Evolutionary conservation across 768 basidiomycete species (phyloP).

Genomic region (Mycena vitilis): DNA sequence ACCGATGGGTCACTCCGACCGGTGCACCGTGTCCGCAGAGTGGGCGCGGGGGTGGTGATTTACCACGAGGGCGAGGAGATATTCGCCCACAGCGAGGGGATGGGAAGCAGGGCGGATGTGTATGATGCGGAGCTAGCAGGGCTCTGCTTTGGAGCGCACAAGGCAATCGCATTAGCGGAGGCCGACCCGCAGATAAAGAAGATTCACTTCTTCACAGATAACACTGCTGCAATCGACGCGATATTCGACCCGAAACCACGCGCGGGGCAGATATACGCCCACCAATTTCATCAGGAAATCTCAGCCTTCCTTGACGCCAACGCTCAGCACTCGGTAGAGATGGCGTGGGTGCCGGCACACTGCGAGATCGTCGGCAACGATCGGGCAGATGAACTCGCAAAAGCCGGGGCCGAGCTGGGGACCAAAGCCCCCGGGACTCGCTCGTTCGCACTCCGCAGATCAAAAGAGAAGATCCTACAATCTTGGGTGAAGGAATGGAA

Average conservation of each 20-base stretch:
- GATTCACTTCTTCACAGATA: no score
- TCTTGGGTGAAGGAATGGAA: no score
- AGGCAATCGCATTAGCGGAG: not conserved
- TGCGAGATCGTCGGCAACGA: slow-evolving; percentile 39
- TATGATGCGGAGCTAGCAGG: slow-evolving; percentile 7
- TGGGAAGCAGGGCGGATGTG: slow-evolving; percentile 5
- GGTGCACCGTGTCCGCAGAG: no score
- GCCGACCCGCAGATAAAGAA: no score
- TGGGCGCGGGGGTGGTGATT: no score
- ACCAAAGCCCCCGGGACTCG: slow-evolving; percentile 16
- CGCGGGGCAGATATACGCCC: slow-evolving; percentile 31
- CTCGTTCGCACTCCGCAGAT: slow-evolving; percentile 30
- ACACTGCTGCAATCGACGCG: slow-evolving; percentile 10
- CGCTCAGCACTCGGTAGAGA: slow-evolving; percentile 27
- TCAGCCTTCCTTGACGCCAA: slow-evolving; percentile 34
- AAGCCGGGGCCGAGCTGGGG: slow-evolving; percentile 32
- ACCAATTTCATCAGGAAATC: slow-evolving; percentile 34
- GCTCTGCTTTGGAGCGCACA: not conserved
- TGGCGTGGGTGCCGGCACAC: slow-evolving; percentile 42
- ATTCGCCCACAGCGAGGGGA: no score
- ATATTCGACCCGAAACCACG: slow-evolving; percentile 17
- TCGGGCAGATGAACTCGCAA: slow-evolving; percentile 41
- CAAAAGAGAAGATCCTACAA: slow-evolving; percentile 23
- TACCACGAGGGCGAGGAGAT: no score
- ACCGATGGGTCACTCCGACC: no score